Base-by-base conservation (phyloP, 495 filamentous ascomycete species). In the Achaetomiella virescens region DNA sequence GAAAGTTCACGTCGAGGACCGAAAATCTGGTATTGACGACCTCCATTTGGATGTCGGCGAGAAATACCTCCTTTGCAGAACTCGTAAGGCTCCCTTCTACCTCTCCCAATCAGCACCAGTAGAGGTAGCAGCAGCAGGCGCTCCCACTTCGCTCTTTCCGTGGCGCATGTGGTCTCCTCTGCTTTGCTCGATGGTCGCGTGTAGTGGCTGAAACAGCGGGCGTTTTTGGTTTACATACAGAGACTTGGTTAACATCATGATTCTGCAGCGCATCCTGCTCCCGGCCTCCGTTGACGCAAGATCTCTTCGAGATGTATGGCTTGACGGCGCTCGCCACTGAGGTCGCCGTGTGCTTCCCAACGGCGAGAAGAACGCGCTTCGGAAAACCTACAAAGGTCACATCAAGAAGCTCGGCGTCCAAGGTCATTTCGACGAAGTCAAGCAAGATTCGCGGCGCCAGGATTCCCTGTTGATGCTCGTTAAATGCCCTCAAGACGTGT, bases 61-160 rank as follows among this genome's bases (percentile, higher is more conserved):
- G 57, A 80, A 79, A 71, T 82, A 82, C 70, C 73, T 80, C 54
- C 72, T 82, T 72, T 79, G 76, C 74, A 79, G 72, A 75, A 78
- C 74, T 78, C 77, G 79, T 82, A 82, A 81, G 79, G 65, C 74
- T 76, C 75, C 75, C 77, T 73, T 69, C 60, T 52, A 56, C 58
- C 51, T 64, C 49, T 59, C 48, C 27, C 55, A 40, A 45, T 25
- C 51, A 58, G 40, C 44, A 37, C 37, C 33, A 51, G 31, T 35
- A 35, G 38, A 25, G 15, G 42, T 22, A 12, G 20, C 31, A 21
- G 17, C 29, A 24, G 15, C 33, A 36, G 35, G 48, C 31, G 48
- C 27, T n/a, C 7, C 40, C 50, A 53, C 50, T 35, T 10, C 50
- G 50, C 50, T 59, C 29, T 21, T 50, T 20, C 25, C 25, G 44